Conservation (phyloP, 768 basidiomycete genomes). For the Phaeotremella skinneri region DNA sequence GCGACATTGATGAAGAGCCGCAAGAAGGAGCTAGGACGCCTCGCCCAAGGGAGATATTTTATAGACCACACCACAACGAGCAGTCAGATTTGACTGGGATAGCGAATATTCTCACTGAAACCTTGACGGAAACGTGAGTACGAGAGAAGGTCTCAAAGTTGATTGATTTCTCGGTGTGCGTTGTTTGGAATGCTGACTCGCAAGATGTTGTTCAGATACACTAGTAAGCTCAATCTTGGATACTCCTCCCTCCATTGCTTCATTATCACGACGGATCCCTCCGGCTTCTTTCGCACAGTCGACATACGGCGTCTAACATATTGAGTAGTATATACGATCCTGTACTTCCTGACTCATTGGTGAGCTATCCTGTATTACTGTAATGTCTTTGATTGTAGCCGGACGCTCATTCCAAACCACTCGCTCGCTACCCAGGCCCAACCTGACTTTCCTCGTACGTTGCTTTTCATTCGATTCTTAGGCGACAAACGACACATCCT, state of each 20-base stretch:
- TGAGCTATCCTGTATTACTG: conserved; percentile 54
- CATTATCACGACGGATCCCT: no score
- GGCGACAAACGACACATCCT: not conserved
- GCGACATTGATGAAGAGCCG: not conserved
- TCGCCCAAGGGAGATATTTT: conserved; percentile 31
- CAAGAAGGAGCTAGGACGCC: conserved; percentile 7
- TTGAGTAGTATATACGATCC: conserved; percentile 71
- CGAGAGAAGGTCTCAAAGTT: not conserved
- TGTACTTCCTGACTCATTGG: conserved; percentile 97
- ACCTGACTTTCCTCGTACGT: conserved; percentile 69
- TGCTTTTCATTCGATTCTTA: not conserved
- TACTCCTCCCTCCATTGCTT: not conserved
- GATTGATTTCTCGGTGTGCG: not conserved
- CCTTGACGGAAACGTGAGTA: conserved; percentile 93
- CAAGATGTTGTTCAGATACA: not conserved
- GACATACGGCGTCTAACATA: not conserved
- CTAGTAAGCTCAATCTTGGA: not conserved
- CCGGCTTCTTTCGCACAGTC: not conserved
- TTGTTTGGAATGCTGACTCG: not conserved
- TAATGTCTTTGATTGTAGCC: not conserved
- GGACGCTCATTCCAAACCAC: not conserved
- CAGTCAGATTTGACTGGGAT: conserved; percentile 60
- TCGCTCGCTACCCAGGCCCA: conserved; percentile 63
- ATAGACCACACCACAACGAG: conserved; percentile 32
- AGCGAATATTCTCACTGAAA: conserved; percentile 82